Evolutionary conservation across 2,329 filamentous ascomycete genomes (phyloP), one percentile per base, ranked within the genome.

Genomic region (Trichoderma sp.): DNA sequence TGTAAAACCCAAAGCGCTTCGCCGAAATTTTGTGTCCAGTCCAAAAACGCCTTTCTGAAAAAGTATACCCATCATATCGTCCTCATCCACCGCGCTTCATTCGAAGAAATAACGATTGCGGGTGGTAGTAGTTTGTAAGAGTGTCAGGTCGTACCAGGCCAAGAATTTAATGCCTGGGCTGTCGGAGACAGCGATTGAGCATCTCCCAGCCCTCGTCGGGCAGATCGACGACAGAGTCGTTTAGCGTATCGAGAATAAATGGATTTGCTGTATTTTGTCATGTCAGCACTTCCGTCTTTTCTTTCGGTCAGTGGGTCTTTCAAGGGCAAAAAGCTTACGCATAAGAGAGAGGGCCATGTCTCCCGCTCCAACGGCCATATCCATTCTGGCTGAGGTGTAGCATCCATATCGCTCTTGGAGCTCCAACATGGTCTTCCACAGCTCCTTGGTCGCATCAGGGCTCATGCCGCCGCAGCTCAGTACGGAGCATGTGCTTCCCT

Each of bases 401-500:
- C 85, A 86, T 6, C 82, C 82, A 67, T 84, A 86, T 6, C 78
- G 80, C 73, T 80, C 78, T 76, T 86, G 85, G 9, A 86, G 79
- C 62, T 83, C 81, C 2, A 86, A 80, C 85, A 86, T 86, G 74
- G 84, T 84, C 63, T 79, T 76, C 85, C 85, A 86, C 3, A 86
- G 76, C 43, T 82, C 80, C 24, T 80, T 78, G 4, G 81, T 83
- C 72, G 84, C 83, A 34, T 83, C 81, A 28, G 76, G 75, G 28
- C 75, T 79, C 79, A 83, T 78, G 73, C 73, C 74, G 72, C 78
- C 78, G 73, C 78, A 79, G 75, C 78, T 79, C 8, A 73, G 78
- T 11, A 78, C 77, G 5, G 78, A 79, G 64, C 74, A 78, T 43
- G 77, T 76, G 75, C 77, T 78, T 15, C 78, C 73, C 72, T 78